Conservation (phyloP, 2,329 filamentous ascomycete genomes). For the Aspergillus awamori region DNA sequence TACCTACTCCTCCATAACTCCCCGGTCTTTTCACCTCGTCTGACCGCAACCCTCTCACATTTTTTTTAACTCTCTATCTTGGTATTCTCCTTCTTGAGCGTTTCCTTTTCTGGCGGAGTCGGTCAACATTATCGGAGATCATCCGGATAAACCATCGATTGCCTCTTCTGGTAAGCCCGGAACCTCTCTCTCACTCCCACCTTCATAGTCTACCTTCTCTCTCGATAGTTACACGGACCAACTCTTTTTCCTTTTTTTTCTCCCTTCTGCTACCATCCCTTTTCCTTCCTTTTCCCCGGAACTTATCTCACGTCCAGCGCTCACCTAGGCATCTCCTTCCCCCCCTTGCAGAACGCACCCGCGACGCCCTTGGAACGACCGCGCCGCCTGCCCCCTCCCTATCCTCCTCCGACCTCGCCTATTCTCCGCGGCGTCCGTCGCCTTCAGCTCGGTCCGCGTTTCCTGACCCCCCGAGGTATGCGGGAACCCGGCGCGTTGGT, state of each 20-base stretch:
- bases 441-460: conserved; percentile 2
- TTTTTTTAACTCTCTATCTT: conserved; percentile 9
- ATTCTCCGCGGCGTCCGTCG: conserved; percentile 12
- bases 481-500: conserved; percentile 7
- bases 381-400: not conserved
- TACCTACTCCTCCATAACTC: conserved; percentile 4
- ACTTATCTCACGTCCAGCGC: conserved; percentile 4
- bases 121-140: not conserved
- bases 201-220: not conserved
- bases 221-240: not conserved
- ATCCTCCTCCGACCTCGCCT: conserved; percentile 1
- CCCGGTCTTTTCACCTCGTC: conserved; percentile 8
- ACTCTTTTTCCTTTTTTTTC: conserved; percentile 5
- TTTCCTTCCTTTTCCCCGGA: conserved; percentile 1
- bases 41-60: conserved; percentile 11
- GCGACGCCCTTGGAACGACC: not conserved
- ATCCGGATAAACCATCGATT: not conserved
- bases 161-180: conserved; percentile 1
- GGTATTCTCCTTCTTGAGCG: not conserved
- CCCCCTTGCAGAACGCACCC: conserved; percentile 12
- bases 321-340: not conserved
- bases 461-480: conserved; percentile 9
- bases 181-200: not conserved
- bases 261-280: not conserved
- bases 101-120: conserved; percentile 10